Conservation (phyloP, 805 yeast genomes). For the Starmerella floris region DNA sequence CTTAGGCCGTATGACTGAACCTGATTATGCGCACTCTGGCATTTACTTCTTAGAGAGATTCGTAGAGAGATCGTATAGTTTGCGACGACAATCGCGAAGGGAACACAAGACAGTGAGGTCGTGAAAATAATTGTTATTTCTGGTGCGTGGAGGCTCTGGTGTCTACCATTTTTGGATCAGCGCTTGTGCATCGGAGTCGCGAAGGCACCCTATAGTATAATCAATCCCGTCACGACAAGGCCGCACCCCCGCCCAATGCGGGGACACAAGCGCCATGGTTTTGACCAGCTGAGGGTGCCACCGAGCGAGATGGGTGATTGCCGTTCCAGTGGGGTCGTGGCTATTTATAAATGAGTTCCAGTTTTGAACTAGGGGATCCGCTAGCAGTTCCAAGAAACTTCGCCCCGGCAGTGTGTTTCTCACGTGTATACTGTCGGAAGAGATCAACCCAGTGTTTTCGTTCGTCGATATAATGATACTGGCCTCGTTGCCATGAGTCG, state of each 20-base stretch:
- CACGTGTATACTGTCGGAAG: constrained; percentile 4
- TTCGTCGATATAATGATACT: constrained; percentile 1
- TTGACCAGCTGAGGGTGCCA: constrained; percentile 9
- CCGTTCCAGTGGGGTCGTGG: constrained; percentile 10
- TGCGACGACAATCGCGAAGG: too few species aligned
- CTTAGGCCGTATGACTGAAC: too few species aligned
- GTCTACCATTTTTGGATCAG: too few species aligned
- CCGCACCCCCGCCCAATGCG: constrained; percentile 5
- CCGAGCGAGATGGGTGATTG: constrained; percentile 8
- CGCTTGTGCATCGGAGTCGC: too few species aligned
- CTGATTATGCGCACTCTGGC: too few species aligned
- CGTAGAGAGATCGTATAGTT: too few species aligned
- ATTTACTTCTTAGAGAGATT: too few species aligned
- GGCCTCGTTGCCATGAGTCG: background rate
- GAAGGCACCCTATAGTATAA: too few species aligned
- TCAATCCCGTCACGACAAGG: too few species aligned
- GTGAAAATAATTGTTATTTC: too few species aligned
- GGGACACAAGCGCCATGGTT: constrained; percentile 5
- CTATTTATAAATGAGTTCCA: background rate
- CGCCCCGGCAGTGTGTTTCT: constrained; percentile 2
- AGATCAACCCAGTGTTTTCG: background rate
- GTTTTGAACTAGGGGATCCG: constrained; percentile 7
- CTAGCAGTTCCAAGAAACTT: constrained; percentile 4
- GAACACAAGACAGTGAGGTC: too few species aligned
- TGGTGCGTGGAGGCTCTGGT: too few species aligned